A percentile compares a stretch with the other conserved stretches of the same genome.
Conservation (phyloP, 352 stramenopile genomes). For the Plasmopara halstedii region DNA sequence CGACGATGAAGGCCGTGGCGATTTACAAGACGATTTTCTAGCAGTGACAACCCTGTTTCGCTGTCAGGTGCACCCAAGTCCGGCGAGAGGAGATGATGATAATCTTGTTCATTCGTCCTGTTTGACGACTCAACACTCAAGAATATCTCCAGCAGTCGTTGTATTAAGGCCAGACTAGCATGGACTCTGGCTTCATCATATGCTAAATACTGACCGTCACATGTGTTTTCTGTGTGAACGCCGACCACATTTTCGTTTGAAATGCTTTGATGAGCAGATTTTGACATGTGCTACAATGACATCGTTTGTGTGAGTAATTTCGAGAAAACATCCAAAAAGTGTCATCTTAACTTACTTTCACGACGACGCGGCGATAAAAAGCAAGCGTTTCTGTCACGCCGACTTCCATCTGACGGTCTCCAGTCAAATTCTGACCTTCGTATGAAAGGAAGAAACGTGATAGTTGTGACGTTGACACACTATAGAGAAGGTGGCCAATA, state of each 20-base stretch:
- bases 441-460: constrained; percentile 35
- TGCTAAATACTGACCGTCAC: neutral
- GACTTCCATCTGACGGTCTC: constrained; percentile 6
- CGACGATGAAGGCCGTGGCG: constrained; percentile 38
- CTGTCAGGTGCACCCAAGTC: constrained; percentile 32
- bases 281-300: neutral
- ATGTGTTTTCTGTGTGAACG: neutral
- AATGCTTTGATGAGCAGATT: no score
- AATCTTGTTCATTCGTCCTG: constrained; percentile 3
- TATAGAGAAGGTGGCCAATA: constrained; percentile 51
- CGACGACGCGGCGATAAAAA: constrained; percentile 41
- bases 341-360: constrained; percentile 19
- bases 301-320: neutral
- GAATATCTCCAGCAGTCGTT: constrained; percentile 54
- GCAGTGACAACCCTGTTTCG: constrained; percentile 33
- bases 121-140: constrained; percentile 22
- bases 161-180: constrained; percentile 40
- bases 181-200: constrained; percentile 56
- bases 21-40: constrained; percentile 49
- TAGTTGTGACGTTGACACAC: constrained; percentile 37
- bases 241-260: neutral
- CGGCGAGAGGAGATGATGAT: constrained; percentile 45
- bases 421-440: neutral
- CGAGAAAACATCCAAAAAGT: neutral
- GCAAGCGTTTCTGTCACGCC: constrained; percentile 34